phyloP scores from a whole-genome alignment of 768 basidiomycete genomes.

The Mycena epipterygia region DNA sequence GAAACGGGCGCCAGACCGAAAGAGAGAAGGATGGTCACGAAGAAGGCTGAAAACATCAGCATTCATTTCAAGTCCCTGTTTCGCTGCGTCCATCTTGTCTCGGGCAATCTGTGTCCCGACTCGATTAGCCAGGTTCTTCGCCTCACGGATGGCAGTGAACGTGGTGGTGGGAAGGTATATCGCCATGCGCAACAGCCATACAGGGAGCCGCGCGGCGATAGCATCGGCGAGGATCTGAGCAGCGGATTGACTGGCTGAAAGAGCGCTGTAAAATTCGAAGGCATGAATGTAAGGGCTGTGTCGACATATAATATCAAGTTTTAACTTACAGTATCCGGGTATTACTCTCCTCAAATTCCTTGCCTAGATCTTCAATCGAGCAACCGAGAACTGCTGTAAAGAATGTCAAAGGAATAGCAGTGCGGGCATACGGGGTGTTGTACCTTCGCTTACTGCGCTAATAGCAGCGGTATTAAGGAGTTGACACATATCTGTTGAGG shows the following conservation, averaged over 20 bases:
- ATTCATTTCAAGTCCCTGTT: background rate
- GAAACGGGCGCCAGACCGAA: background rate
- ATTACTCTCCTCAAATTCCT: slow-evolving; percentile 2
- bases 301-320: too few species aligned
- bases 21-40: background rate
- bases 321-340: background rate
- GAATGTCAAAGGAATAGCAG: too few species aligned
- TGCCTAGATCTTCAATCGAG: background rate
- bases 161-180: slow-evolving; percentile 4
- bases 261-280: background rate
- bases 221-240: background rate
- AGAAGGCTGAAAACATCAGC: slow-evolving; percentile 11
- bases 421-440: background rate
- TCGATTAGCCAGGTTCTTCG: background rate
- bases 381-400: background rate
- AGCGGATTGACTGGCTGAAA: background rate
- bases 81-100: slow-evolving; percentile 4
- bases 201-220: background rate
- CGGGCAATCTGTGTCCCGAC: slow-evolving; percentile 5
- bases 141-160: background rate
- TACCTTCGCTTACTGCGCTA: slow-evolving; percentile 9
- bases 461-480: background rate
- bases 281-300: too few species aligned
- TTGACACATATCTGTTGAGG: background rate
- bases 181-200: background rate